These are phyloP conservation scores for Colletotrichum coccodes DNA, from an alignment of 2,329 filamentous ascomycete species.

Conservation along the genomic window DNA sequence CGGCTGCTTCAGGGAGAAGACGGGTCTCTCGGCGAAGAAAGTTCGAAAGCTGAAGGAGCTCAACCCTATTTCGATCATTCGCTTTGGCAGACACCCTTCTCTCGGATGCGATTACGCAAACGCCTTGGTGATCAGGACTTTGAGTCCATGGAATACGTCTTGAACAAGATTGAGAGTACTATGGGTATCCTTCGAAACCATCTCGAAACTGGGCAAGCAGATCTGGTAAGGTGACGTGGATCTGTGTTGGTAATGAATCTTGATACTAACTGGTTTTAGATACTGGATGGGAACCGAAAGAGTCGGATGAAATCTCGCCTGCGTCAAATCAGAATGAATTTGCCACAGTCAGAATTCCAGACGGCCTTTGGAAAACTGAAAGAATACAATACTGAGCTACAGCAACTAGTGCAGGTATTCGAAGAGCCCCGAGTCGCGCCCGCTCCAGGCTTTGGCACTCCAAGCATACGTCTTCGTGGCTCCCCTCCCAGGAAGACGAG, in stretches of 20 bases:
- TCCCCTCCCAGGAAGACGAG: not conserved
- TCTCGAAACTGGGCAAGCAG: not conserved
- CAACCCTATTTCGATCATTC: not conserved
- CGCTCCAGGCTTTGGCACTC: not conserved
- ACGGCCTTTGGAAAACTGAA: not conserved
- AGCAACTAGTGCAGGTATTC: not conserved
- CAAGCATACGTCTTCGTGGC: not conserved
- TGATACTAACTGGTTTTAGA: not conserved
- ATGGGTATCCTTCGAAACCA: not conserved
- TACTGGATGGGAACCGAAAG: not conserved
- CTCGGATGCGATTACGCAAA: not conserved
- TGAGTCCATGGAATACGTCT: not conserved
- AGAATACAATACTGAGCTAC: not conserved
- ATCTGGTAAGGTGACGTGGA: not conserved
- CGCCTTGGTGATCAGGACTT: not conserved
- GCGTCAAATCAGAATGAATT: not conserved
- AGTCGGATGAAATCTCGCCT: not conserved
- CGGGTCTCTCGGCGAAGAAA: not conserved
- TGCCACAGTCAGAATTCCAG: conserved; percentile 6
- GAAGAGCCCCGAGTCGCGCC: not conserved
- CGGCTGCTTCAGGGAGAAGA: not conserved
- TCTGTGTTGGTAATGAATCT: not conserved
- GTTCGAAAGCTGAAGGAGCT: not conserved
- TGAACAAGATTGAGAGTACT: not conserved
- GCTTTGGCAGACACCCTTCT: not conserved